Evolutionary conservation across 306 rosid species (phyloP).

Genomic region (Pyrus communis): DNA sequence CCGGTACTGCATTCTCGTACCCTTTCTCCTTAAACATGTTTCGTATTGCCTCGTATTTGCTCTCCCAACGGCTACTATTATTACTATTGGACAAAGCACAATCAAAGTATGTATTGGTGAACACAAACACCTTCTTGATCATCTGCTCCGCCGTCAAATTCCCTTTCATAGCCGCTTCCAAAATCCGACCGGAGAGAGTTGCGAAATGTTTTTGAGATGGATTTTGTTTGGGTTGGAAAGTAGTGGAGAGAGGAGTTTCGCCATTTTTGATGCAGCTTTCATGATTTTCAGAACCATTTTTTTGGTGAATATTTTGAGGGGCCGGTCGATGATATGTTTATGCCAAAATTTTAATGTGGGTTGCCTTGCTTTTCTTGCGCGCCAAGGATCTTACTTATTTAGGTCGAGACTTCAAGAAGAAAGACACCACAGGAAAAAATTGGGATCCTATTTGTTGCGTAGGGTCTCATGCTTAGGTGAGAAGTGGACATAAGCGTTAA

Average conservation of each 20-base stretch:
- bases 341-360: too few relatives aligned
- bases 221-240: neutral
- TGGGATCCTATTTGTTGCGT: too few relatives aligned
- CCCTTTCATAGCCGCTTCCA: slow-evolving; percentile 42
- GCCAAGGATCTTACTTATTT: neutral
- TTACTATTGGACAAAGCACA: slow-evolving; percentile 8
- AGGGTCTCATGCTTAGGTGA: too few relatives aligned
- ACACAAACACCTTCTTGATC: slow-evolving; percentile 21
- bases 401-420: neutral
- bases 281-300: neutral
- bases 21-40: too few relatives aligned
- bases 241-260: neutral
- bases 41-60: slow-evolving; percentile 36
- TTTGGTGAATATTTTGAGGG: too few relatives aligned
- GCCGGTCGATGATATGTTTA: too few relatives aligned
- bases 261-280: neutral
- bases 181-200: neutral
- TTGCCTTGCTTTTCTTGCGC: neutral
- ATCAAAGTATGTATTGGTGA: slow-evolving; percentile 10
- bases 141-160: slow-evolving; percentile 36
- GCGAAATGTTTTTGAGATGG: neutral
- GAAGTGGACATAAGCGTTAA: too few relatives aligned
- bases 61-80: slow-evolving; percentile 60
- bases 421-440: neutral
- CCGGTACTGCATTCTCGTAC: slow-evolving; percentile 28